phyloP scores from a whole-genome alignment of 1,139 yeast genomes.

The Scheffersomyces cryptocercus region DNA sequence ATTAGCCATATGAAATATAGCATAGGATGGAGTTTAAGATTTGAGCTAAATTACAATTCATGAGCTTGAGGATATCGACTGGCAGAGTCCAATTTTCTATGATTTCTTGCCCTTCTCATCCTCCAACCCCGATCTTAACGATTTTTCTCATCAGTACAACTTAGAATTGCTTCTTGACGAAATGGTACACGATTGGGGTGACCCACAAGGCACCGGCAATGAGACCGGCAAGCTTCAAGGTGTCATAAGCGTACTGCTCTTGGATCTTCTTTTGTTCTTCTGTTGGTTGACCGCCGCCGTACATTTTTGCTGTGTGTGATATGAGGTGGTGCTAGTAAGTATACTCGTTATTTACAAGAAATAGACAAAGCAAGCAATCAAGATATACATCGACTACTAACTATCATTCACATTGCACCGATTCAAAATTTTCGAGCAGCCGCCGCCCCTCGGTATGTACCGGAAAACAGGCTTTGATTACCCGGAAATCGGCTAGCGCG shows the following conservation, averaged over 20 bases:
- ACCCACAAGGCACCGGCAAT: conserved; percentile 81
- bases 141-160: background rate
- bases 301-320: conserved; percentile 44
- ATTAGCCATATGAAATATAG: background rate
- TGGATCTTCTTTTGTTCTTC: conserved; percentile 80
- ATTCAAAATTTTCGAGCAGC: too few species aligned
- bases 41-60: too few species aligned
- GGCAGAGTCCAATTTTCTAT: too few species aligned
- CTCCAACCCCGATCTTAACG: too few species aligned
- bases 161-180: conserved; percentile 57
- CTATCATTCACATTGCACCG: too few species aligned
- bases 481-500: conserved; percentile 1
- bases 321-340: background rate
- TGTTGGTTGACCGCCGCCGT: conserved; percentile 67
- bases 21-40: background rate
- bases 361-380: background rate
- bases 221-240: conserved; percentile 66
- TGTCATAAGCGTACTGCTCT: conserved; percentile 66
- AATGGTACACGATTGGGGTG: conserved; percentile 65
- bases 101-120: too few species aligned
- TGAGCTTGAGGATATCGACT: too few species aligned
- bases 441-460: conserved; percentile 1
- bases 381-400: too few species aligned
- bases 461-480: background rate
- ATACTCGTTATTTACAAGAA: background rate